Base-by-base conservation (phyloP, 1,284 basidiomycete genomes). In the Somion occarium region DNA sequence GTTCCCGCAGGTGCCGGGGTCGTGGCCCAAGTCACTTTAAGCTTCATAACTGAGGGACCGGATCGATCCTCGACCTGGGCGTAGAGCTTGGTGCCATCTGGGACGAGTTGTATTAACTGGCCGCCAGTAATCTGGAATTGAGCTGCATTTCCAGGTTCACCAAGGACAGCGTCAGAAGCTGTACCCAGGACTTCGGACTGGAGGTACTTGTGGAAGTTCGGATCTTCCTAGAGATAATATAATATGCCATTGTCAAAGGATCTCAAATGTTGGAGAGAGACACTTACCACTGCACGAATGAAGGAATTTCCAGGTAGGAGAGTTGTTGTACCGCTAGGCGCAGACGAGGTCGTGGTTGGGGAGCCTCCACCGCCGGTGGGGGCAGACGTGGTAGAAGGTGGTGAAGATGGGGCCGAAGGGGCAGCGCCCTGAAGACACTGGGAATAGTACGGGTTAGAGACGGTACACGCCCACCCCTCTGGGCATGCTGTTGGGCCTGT, bases 121-220 rank as follows among this genome's bases (percentile, higher is more conserved):
- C 80, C 79, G 52, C 64, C 60, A 37, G 70, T 72, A 53, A 82
- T 73, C 56, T 78, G 71, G 72, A 82, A 81, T 58, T 80, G 80
- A 7, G 77, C 75, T 1, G 80, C 80, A 15, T 61, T 72, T 48
- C 59, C 62, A 27, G 75, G 75, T 46, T 71, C 69, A 13, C 78
- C 79, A 42, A 82, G 72, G 43, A 81, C 75, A 9, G 79, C 80
- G 30, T 73, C 66, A 0, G 72, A 71, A 2, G 71, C 69, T n/a
- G 69, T 74, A 55, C 68, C 67, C 22, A 65, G 60, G 0, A 69
- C 67, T 57, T 78, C 70, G 19, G 79, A 80, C 49, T 74, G 76
- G 41, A 84, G 74, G 64, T 84, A 83, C 57, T 82, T 72, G 64
- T 83, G 82, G 75, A 83, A 83, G 65, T 82, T 80, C 15, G 82